A percentile compares a stretch with the other conserved stretches of the same genome.
These are phyloP conservation scores for Candida krabiensis DNA, from an alignment of 805 yeast genomes.

Conservation along the genomic window DNA sequence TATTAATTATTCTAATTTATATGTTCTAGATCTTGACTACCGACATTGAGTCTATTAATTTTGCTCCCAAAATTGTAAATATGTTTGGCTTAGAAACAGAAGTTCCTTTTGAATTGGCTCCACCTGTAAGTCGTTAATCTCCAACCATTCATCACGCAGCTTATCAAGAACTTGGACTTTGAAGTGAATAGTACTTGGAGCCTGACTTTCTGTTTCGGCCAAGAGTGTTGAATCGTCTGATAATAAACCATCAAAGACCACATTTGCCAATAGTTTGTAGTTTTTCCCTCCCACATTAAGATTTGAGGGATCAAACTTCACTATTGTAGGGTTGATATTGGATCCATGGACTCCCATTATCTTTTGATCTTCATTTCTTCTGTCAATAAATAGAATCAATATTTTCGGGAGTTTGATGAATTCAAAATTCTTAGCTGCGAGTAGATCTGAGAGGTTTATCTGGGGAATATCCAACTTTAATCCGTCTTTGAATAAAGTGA, in stretches of 20 bases:
- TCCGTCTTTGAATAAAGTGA: slow-evolving; percentile 55
- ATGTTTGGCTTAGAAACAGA: slow-evolving; percentile 59
- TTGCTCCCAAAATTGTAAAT: slow-evolving; percentile 67
- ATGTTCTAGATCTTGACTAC: neutral
- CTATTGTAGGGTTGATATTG: slow-evolving; percentile 59
- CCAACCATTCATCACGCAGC: slow-evolving; percentile 51
- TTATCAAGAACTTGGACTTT: slow-evolving; percentile 48
- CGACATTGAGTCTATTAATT: slow-evolving; percentile 1
- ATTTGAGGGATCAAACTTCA: slow-evolving; percentile 49
- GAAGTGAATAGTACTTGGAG: slow-evolving; percentile 33
- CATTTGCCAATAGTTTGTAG: slow-evolving; percentile 50
- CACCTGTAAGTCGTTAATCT: slow-evolving; percentile 52
- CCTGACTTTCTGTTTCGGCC: neutral
- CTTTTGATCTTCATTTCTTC: slow-evolving; percentile 42
- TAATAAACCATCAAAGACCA: slow-evolving; percentile 36
- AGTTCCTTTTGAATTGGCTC: slow-evolving; percentile 53
- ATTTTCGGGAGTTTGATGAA: slow-evolving; percentile 49
- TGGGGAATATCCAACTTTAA: slow-evolving; percentile 50
- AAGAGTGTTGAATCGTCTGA: slow-evolving; percentile 7
- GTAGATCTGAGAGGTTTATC: slow-evolving; percentile 41
- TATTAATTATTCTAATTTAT: neutral
- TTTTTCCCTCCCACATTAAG: slow-evolving; percentile 28
- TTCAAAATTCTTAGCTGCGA: slow-evolving; percentile 42
- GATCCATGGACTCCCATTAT: slow-evolving; percentile 34
- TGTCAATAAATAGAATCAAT: slow-evolving; percentile 56